Evolutionary conservation across 192 early-diverging fungal species (phyloP), one percentile per base, ranked within the genome.

Genomic region (Umbelopsis ramanniana): DNA sequence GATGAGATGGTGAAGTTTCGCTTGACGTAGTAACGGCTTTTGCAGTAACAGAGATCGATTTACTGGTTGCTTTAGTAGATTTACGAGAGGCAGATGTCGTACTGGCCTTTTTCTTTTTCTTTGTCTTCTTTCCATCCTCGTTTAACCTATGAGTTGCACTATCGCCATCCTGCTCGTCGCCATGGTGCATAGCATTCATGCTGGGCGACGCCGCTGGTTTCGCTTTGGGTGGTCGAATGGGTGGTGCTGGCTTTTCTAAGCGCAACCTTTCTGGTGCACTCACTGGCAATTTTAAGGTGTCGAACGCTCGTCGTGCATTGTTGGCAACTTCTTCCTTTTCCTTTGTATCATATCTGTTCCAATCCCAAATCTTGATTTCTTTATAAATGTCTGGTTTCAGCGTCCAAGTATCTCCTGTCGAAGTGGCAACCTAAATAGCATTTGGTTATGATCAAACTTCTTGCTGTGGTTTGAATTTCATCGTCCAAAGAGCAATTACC

Each of bases 341-440:
- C 19, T 60, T 67, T 15, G 52, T 50, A 8, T 67, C 71, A 38
- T 77, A 77, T 8, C 55, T 50, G 26, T 43, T 66, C 76, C 76
- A 77, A 23, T 77, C 76, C 76, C 76, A 77, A 45, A 77, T 69
- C 19, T 43, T 50, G 24, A 77, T 72, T 47, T 72, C 66, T 45
- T 68, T 72, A n/a, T 69, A 77, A 1, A 72, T 11, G 3, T 46
- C 66, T 50, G 76, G 76, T 52, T 67, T 72, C 43, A 77, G 48
- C 6, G 48, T 48, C 66, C 71, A 77, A 47, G 71, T 67, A 24
- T 52, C 53, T 19, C 66, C 37, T 8, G 70, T 23, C 23, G n/a
- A 19, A 35, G 48, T 67, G 3, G 66, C 66, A 22, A 68, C 26
- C 43, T 71, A 52, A 45, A 74, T 52, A 14, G 9, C 12, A 33